Base-by-base conservation (phyloP, 257 asterid species). In the Fraxinus cuspidata region DNA sequence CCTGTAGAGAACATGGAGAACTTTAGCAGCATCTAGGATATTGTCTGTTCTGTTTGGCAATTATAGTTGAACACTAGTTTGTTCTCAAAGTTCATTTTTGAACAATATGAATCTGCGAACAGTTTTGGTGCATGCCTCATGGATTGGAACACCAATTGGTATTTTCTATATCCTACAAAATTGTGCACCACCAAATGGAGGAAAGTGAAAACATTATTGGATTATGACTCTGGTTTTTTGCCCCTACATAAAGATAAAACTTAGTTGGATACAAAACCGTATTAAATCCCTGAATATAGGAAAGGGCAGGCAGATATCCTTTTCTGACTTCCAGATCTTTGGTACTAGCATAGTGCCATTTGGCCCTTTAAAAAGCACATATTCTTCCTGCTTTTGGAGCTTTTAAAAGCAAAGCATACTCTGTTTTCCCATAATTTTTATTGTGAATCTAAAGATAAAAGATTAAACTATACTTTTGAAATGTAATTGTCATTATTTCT, bases 11-110 rank as follows among this genome's bases (percentile, higher is more conserved):
- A 70, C 44, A 27, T 35, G 68, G 75, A 35, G 79, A 79, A 64
- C 78, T 58, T 44, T 34, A 67, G 21, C 69, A 47, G 72, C 79
- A 70, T 84, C 65, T 32, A 70, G 34, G 42, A 49, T 53, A 64
- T 4, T 47, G 34, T 72, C 40, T 29, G 44, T 38, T 63, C 13
- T 3, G 4, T 47, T 58, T 65, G 65, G 38, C 51, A 71, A 60
- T 32, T 10, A 37, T 31, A 44, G 73, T 72, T 44, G 23, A 67
- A 40, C 27, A 67, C 32, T 64, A 35, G 58, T 67, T 71, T 23
- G 66, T 75, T 60, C 32, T 25, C 66, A 16, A 37, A 12, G 23
- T 79, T 35, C 49, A 5, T 64, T 66, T 68, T 53, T 63, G 70
- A 74, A 53, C 79, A 73, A 79, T 42, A 42, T 56, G 79, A 44